Conservation (phyloP, 2,329 filamentous ascomycete genomes). For the Epichloe sylvatica region DNA sequence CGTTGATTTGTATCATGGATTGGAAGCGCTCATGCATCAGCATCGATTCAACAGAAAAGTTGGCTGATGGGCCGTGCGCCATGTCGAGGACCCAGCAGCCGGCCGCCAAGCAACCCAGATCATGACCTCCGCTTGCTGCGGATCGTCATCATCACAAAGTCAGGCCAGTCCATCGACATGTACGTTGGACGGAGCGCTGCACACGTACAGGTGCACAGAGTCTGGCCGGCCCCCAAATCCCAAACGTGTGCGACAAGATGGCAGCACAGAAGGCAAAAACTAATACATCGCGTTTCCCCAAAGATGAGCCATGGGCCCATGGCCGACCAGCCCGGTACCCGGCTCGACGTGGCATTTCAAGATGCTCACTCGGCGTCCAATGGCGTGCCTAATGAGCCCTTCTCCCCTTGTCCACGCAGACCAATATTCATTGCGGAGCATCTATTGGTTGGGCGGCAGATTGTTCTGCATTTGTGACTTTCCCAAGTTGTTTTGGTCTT, state of each 20-base stretch:
- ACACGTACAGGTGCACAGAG: neutral
- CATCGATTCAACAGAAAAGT: neutral
- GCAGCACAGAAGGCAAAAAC: neutral
- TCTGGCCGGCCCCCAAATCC: neutral
- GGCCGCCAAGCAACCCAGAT: neutral
- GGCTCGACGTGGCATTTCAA: too few relatives aligned
- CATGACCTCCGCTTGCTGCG: neutral
- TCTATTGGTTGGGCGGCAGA: too few relatives aligned
- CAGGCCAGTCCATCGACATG: neutral
- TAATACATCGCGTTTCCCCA: too few relatives aligned
- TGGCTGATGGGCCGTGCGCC: neutral
- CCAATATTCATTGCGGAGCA: too few relatives aligned
- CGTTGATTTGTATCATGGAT: neutral
- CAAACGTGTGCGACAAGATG: neutral
- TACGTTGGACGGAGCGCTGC: neutral
- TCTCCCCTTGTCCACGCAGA: too few relatives aligned
- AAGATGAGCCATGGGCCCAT: too few relatives aligned
- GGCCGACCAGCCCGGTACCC: too few relatives aligned
- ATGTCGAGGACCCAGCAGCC: neutral
- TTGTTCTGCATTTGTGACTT: too few relatives aligned
- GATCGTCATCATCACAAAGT: neutral
- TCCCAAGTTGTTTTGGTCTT: neutral
- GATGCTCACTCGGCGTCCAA: too few relatives aligned
- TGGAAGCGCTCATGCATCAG: neutral
- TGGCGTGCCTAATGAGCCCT: too few relatives aligned